Conservation (phyloP, 495 filamentous ascomycete genomes). For the Geoglossum glabrum region DNA sequence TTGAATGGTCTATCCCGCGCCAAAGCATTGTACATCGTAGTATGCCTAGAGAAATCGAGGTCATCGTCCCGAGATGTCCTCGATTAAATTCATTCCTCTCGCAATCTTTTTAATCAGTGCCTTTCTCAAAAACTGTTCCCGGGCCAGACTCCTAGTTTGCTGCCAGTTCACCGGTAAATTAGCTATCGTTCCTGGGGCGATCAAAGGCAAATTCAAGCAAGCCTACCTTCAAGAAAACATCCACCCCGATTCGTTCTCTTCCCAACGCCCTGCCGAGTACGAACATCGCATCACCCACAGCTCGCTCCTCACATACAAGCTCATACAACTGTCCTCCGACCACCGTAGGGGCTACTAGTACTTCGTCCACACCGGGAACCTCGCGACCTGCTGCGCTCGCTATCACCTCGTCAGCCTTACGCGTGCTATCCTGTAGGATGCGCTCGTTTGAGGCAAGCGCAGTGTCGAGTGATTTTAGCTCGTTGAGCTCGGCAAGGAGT, state of each 20-base stretch:
- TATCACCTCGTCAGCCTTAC: slow-evolving; percentile 62
- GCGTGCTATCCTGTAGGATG: slow-evolving; percentile 55
- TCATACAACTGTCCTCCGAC: slow-evolving; percentile 85
- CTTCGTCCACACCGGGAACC: slow-evolving; percentile 57
- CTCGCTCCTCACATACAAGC: slow-evolving; percentile 66
- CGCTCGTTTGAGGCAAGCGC: slow-evolving; percentile 57
- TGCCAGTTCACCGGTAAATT: slow-evolving; percentile 9
- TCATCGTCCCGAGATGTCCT: slow-evolving; percentile 1
- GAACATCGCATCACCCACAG: slow-evolving; percentile 66
- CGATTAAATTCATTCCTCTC: slow-evolving; percentile 52
- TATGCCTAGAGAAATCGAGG: background rate
- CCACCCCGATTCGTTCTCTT: slow-evolving; percentile 55
- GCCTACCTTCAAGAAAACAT: slow-evolving; percentile 64
- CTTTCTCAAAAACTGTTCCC: slow-evolving; percentile 83
- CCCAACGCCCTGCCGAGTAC: slow-evolving; percentile 68
- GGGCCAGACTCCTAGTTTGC: slow-evolving; percentile 60
- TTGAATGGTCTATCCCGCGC: too few species aligned
- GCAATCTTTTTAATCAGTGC: slow-evolving; percentile 79
- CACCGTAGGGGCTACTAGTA: slow-evolving; percentile 84
- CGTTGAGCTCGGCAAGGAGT: slow-evolving; percentile 49
- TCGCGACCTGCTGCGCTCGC: slow-evolving; percentile 24
- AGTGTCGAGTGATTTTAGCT: slow-evolving; percentile 44
- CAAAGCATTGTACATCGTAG: background rate
- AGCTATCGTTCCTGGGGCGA: background rate
- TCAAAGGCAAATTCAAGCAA: slow-evolving; percentile 1